Conservation (phyloP, 2,329 filamentous ascomycete genomes). For the Sporothrix humicola region DNA sequence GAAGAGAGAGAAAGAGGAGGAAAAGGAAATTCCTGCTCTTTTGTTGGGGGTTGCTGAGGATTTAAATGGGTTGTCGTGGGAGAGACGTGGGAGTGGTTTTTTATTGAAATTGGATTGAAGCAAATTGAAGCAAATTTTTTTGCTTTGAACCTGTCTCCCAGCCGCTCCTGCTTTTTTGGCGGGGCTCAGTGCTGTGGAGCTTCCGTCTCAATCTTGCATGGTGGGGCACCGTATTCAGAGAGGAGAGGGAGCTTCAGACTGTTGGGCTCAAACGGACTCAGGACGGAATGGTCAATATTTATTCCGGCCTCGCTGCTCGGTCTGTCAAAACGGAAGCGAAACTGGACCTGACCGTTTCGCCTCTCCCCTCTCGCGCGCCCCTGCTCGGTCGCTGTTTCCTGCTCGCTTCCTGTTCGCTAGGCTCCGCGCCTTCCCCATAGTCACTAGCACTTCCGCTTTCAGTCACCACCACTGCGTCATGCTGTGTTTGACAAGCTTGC, state of each 20-base stretch:
- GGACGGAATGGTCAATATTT: conserved; percentile 26
- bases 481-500: conserved; percentile 8
- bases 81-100: not conserved
- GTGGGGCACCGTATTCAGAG: conserved; percentile 12
- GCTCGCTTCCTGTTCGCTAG: too few species aligned
- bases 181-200: conserved; percentile 21
- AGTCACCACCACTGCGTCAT: conserved; percentile 28
- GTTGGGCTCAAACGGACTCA: not conserved
- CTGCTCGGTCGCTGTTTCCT: not conserved
- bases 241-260: not conserved
- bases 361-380: not conserved
- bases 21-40: conserved; percentile 28
- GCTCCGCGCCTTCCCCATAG: conserved; percentile 20
- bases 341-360: not conserved
- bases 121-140: conserved; percentile 26
- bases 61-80: conserved; percentile 25
- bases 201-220: conserved; percentile 8
- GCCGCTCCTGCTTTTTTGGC: conserved; percentile 23
- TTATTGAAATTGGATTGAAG: conserved; percentile 18
- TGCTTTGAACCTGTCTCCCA: conserved; percentile 18
- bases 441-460: conserved; percentile 14
- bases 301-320: not conserved
- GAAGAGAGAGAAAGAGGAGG: conserved; percentile 33
- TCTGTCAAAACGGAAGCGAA: not conserved
- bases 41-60: not conserved